These are phyloP conservation scores for Cercospora sp. DNA, from an alignment of 2,329 filamentous ascomycete genomes.

Conservation along the genomic window DNA sequence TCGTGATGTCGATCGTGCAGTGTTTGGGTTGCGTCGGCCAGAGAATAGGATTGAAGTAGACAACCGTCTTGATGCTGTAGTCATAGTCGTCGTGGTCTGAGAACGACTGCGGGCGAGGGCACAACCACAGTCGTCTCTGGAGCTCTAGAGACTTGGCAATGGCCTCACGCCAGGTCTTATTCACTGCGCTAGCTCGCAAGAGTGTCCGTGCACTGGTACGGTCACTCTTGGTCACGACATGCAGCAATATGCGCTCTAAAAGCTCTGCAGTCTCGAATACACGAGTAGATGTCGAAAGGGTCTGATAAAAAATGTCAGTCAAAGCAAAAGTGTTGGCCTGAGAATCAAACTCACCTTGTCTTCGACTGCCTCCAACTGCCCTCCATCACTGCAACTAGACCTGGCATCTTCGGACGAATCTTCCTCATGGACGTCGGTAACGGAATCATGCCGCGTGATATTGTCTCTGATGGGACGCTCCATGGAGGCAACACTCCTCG, in stretches of 20 bases:
- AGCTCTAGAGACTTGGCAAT: background rate
- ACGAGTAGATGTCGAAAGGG: background rate
- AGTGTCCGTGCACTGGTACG: background rate
- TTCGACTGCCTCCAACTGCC: background rate
- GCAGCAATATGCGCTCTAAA: background rate
- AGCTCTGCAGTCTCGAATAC: background rate
- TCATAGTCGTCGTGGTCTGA: background rate
- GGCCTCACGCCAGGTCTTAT: background rate
- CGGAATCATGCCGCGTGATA: constrained; percentile 1
- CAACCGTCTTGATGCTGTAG: background rate
- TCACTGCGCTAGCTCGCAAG: background rate
- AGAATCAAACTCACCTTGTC: background rate
- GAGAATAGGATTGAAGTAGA: constrained; percentile 8
- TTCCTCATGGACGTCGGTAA: background rate
- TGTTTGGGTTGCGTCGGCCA: background rate
- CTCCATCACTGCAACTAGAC: background rate
- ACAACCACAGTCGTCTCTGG: background rate
- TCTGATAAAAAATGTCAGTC: background rate
- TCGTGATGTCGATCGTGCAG: background rate
- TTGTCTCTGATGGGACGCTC: background rate
- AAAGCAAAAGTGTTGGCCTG: background rate
- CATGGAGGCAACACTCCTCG: background rate
- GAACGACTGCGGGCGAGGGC: background rate
- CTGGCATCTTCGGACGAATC: background rate
- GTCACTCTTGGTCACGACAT: background rate